Base-by-base conservation (phyloP, 139 green algal genomes). In the Zygnema cylindricum region DNA sequence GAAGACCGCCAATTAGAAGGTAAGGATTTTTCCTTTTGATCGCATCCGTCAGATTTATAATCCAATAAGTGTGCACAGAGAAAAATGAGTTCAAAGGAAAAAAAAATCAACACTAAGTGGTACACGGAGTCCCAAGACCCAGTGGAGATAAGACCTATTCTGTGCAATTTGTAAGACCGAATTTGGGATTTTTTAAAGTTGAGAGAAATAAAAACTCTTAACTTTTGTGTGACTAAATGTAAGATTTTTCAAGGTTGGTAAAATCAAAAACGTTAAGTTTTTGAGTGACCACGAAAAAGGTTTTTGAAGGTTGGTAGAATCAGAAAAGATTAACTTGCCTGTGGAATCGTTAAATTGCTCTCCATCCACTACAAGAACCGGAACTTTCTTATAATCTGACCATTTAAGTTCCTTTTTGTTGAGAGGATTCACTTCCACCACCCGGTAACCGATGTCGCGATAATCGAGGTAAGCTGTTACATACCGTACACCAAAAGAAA, bases 351-450 rank as follows among this genome's bases (percentile, higher is more conserved):
- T 94, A 0, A 98, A 36, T 81, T 96, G 88, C 42, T 97, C 92
- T 2, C 87, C 94, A 49, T 96, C 96, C 43, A 98, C 84, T 33
- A 97, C 86, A 0, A 97, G 82, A 40, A 98, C 93, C 1, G 95
- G 96, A 32, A 99, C 95, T 92, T 98, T 98, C 40, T 94, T 94
- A 84, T 97, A 96, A 30, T 94, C 77, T 21, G 78, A 89, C 95
- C 95, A 98, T 69, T 96, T 96, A 0, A 99, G 91, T 94, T 99
- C 96, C 2, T 86, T 92, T 93, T 99, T 99, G 30, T 93, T 96
- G 54, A 99, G 79, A 0, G 97, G 97, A 89, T 98, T 98, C 32
- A 99, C 97, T 93, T 99, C 97, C 36, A 99, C 93, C 0, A 95
- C 93, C 16, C 89, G 85, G 91, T 99, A 99, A 0, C 96, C 96